These are phyloP conservation scores for Quercus alba DNA, from an alignment of 306 rosid species.

Conservation along the genomic window DNA sequence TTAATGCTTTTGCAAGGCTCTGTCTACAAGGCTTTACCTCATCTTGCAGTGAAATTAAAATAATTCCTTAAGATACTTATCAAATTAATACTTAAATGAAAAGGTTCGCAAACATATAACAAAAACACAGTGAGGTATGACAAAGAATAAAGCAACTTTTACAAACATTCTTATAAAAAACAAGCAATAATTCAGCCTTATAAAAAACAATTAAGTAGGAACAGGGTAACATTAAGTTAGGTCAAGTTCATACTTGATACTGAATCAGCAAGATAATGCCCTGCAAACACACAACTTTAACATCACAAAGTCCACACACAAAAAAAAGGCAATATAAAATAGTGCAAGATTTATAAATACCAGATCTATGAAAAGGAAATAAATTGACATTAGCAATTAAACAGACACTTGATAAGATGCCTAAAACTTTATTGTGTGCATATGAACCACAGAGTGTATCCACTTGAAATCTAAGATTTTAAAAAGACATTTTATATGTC, in stretches of 20 bases:
- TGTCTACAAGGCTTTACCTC: neutral
- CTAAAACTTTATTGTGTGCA: neutral
- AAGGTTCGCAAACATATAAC: neutral
- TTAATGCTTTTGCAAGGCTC: neutral
- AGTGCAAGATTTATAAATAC: neutral
- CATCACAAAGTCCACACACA: neutral
- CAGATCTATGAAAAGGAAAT: constrained; percentile 1
- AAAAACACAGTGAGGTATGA: too few relatives aligned
- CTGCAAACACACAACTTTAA: neutral
- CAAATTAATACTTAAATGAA: neutral
- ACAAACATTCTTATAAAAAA: neutral
- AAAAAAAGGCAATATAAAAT: neutral
- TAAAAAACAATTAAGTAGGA: too few relatives aligned
- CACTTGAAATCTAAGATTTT: neutral
- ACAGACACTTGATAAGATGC: neutral
- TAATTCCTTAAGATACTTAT: neutral
- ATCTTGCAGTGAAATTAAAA: neutral
- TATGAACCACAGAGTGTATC: constrained; percentile 5
- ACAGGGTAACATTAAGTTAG: too few relatives aligned
- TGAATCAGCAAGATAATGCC: neutral
- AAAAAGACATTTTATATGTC: neutral
- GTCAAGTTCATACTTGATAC: too few relatives aligned
- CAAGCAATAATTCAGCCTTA: neutral
- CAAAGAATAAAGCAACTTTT: neutral
- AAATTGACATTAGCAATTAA: constrained; percentile 12